Evolutionary conservation across 1,139 yeast genomes (phyloP), one percentile per base, ranked within the genome.

Genomic region (Taphrina deformans): DNA sequence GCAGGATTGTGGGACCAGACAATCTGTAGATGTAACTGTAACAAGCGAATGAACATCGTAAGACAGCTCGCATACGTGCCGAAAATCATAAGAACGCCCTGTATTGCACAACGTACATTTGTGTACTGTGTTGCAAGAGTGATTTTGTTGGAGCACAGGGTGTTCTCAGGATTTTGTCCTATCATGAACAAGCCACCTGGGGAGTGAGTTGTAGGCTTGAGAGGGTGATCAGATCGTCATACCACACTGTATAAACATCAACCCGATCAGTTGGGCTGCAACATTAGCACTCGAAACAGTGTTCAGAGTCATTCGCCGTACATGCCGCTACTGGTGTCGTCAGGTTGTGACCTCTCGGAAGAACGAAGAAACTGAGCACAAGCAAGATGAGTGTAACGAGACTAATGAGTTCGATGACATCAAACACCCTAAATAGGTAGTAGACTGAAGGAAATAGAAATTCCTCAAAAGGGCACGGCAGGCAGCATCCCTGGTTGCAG

Each of bases 81-180:
- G 24, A 53, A 53, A 24, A 53, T 38, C 7, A 26, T 14, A 9
- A 53, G 23, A 9, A 24, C 4, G 9, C 58, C 58, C 35, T 53
- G 58, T 21, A 18, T 21, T 9, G 58, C 45, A 38, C 58, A 53
- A 7, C 58, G 58, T 7, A 18, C 33, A 24, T 53, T 53, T 23
- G 58, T 53, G 48, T 40, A 53, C 18, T 53, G 58, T 7, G 58
- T 53, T 14, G 58, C 58, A 10, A 27, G 26, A 14, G 58, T 53
- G 16, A 53, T 53, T 21, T 46, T 35, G 21, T 53, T 53, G 21
- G 46, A 21, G 46, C 58, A 53, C 18, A 53, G 18, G 9, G 58
- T 53, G 6, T 16, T 35, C 12, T 24, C 24, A 4, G 58, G 48
- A 6, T 24, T 33, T 23, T 53, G 58, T 21, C 58, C 58, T 14